A percentile compares a stretch with the other conserved stretches of the same genome.
Evolutionary conservation across 2,329 filamentous ascomycete genomes (phyloP).

Genomic region (Rosellinia necatrix): DNA sequence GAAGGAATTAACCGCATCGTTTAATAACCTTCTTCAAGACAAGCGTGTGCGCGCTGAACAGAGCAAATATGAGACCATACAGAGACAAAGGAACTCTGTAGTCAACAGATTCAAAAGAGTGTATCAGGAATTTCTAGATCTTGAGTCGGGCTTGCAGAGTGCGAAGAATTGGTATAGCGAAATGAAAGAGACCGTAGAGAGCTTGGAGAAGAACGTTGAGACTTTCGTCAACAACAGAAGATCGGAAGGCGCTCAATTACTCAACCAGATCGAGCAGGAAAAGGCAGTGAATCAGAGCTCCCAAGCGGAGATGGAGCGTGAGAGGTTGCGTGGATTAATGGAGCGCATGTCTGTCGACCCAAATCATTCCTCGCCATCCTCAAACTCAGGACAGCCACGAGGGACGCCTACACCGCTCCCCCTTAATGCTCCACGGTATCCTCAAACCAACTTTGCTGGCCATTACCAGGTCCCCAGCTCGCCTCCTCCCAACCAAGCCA

Average conservation of each 20-base stretch:
- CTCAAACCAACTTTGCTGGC: constrained; percentile 57
- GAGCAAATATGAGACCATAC: constrained; percentile 90
- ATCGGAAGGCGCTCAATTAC: constrained; percentile 86
- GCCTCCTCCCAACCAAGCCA: constrained; percentile 55
- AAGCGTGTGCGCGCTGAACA: constrained; percentile 93
- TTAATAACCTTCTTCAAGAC: constrained; percentile 88
- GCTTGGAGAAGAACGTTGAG: constrained; percentile 92
- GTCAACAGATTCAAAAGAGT: constrained; percentile 88
- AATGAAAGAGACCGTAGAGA: constrained; percentile 94
- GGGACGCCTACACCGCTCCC: constrained; percentile 49
- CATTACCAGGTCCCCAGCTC: constrained; percentile 65
- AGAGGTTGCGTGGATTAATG: constrained; percentile 87
- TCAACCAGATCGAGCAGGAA: constrained; percentile 84
- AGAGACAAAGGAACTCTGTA: constrained; percentile 78
- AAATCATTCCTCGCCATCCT: constrained; percentile 47
- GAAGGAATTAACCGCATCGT: constrained; percentile 89
- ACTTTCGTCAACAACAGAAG: constrained; percentile 94
- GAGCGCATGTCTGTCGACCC: constrained; percentile 91
- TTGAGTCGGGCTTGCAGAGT: constrained; percentile 81
- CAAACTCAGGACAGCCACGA: constrained; percentile 45
- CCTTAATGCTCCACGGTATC: constrained; percentile 59
- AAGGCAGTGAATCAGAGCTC: constrained; percentile 64
- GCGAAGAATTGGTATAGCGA: constrained; percentile 94
- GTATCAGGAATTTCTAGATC: constrained; percentile 89
- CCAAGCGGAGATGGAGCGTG: constrained; percentile 80